Base-by-base conservation (phyloP, 148 eudicot species). In the Selenicereus undatus region DNA sequence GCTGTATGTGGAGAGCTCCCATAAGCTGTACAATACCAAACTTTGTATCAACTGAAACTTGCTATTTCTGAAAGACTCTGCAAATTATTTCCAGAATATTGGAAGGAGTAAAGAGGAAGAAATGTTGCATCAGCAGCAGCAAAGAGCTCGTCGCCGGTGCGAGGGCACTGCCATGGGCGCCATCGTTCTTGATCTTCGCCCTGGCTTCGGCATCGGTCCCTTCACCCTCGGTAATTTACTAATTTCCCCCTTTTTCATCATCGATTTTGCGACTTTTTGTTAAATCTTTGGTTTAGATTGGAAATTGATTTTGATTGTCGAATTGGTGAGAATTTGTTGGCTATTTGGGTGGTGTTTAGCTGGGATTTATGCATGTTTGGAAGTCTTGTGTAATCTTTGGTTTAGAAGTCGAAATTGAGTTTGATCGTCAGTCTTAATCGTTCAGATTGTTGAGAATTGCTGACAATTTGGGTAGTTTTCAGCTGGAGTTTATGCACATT, bases 101-200 rank as follows among this genome's bases (percentile, higher is more conserved):
- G n/a, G 24, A 71, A 39, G 24, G 26, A 39, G 26, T 71, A 71
- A 42, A 20, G 14, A 9, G 24, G 5, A 39, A 56, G 75, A 78
- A 60, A 77, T 78, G 84, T 82, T 82, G n/a, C 85, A 79, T 30
- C 76, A 76, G 0, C 76, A 76, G 42, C 81, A 84, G 87, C 93
- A 88, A 86, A 87, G 97, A 84, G 86, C 88, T 56, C 86, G 94
- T 36, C 94, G 94, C 29, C 84, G 97, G 75, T 95, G 96, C 79
- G 95, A 93, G 80, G 93, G 97, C 79, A 93, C 93, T 7, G 98
- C 97, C 65, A 93, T 93, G 98, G 97, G 97, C 36, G 89, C 93
- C 52, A 90, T 93, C 84, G 91, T 86, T 5, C 91, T 95, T 76
- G 98, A 95, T 89, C 96, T 95, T 32, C 97, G 97, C 4, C 98